Evolutionary conservation across 2,329 filamentous ascomycete species (phyloP).

Genomic region (Dactylellina haptotyla): DNA sequence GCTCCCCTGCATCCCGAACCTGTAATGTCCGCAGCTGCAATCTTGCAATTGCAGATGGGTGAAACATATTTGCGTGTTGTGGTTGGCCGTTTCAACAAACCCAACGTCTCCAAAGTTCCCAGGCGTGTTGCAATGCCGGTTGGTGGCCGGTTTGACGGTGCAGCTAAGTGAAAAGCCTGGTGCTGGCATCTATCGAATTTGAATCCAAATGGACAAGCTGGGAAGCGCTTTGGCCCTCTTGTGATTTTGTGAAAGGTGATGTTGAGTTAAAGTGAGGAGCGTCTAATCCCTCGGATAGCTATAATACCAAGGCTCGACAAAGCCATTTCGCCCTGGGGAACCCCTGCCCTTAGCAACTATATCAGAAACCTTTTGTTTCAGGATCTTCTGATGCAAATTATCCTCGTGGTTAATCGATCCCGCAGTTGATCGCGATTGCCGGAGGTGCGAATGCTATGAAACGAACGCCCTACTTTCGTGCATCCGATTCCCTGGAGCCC

Average conservation of each 20-base stretch:
- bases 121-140: no score
- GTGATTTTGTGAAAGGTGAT: conserved; percentile 13
- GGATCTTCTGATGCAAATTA: conserved; percentile 18
- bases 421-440: conserved; percentile 30
- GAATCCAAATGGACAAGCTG: background rate
- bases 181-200: background rate
- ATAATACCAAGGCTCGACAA: conserved; percentile 48
- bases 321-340: conserved; percentile 22
- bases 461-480: conserved; percentile 12
- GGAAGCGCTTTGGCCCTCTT: conserved; percentile 24
- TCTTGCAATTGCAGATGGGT: background rate
- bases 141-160: background rate
- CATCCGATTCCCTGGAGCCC: conserved; percentile 14
- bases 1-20: conserved; percentile 1
- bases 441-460: background rate
- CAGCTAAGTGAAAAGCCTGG: background rate
- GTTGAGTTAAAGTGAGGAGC: conserved; percentile 38
- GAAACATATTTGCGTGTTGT: background rate
- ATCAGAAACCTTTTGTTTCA: conserved; percentile 52
- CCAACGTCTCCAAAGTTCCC: conserved; percentile 40
- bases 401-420: conserved; percentile 25
- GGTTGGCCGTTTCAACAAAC: conserved; percentile 25
- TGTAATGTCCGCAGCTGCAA: background rate
- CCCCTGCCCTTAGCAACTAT: conserved; percentile 41
- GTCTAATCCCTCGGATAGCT: conserved; percentile 33